Percentiles rank a stretch among this genome's conserved stretches.
phyloP scores from a whole-genome alignment of 2,329 filamentous ascomycete species.

The Cordyceps javanica region DNA sequence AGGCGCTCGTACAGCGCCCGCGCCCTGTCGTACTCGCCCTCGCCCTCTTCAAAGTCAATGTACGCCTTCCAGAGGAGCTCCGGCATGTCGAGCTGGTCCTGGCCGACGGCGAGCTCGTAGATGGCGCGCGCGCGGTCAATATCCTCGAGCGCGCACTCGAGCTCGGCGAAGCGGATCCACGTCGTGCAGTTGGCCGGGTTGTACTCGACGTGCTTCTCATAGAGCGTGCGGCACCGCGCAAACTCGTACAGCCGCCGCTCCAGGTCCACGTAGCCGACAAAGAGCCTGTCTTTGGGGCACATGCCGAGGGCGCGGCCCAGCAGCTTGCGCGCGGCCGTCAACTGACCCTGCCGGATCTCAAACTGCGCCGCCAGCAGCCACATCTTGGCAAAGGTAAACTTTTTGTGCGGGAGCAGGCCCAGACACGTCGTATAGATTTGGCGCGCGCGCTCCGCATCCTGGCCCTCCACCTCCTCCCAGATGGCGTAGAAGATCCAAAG shows the following conservation, averaged over 20 bases:
- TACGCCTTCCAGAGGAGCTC: slow-evolving; percentile 97
- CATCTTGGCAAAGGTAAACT: slow-evolving; percentile 94
- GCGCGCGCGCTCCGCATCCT: slow-evolving; percentile 69
- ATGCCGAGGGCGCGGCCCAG: slow-evolving; percentile 85
- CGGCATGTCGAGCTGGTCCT: slow-evolving; percentile 88
- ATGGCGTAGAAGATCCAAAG: slow-evolving; percentile 96
- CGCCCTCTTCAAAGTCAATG: slow-evolving; percentile 97
- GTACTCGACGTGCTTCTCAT: slow-evolving; percentile 90
- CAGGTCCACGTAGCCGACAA: slow-evolving; percentile 87
- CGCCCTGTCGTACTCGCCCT: slow-evolving; percentile 81
- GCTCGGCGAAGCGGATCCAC: slow-evolving; percentile 93
- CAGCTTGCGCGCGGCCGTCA: slow-evolving; percentile 77
- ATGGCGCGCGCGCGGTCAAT: slow-evolving; percentile 82
- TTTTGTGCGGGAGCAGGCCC: slow-evolving; percentile 85
- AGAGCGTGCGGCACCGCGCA: slow-evolving; percentile 79
- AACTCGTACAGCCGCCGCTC: slow-evolving; percentile 96
- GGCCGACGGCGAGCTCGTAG: slow-evolving; percentile 81
- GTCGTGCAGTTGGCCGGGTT: slow-evolving; percentile 85
- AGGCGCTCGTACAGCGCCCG: slow-evolving; percentile 82
- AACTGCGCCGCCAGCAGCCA: slow-evolving; percentile 94
- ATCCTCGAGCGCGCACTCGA: slow-evolving; percentile 88
- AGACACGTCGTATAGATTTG: slow-evolving; percentile 90
- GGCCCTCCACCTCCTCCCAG: slow-evolving; percentile 85
- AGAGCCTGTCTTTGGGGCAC: slow-evolving; percentile 94
- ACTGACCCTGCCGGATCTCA: slow-evolving; percentile 79